Evolutionary conservation across 2,329 filamentous ascomycete species (phyloP).

Genomic region (Karstenula rhodostoma): DNA sequence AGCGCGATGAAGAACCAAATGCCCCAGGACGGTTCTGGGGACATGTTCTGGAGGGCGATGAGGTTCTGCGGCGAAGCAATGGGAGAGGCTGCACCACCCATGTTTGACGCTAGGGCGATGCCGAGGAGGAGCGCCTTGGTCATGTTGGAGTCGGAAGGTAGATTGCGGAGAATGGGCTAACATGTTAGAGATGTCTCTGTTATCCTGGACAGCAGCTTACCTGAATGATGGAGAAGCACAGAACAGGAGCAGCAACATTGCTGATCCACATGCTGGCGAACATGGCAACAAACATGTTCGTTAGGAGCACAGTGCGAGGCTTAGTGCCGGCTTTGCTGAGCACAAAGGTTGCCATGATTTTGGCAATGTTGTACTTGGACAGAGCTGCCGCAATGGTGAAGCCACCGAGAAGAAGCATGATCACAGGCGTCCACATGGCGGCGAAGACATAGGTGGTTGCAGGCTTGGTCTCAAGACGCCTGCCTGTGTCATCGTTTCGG

Average conservation of each 20-base stretch:
- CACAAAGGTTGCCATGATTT: conserved; percentile 94
- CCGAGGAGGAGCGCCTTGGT: conserved; percentile 94
- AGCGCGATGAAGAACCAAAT: conserved; percentile 97
- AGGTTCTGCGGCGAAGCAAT: conserved; percentile 98
- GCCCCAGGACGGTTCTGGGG: conserved; percentile 88
- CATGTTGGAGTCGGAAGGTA: conserved; percentile 89
- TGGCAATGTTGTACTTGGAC: conserved; percentile 97
- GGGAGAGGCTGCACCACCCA: conserved; percentile 94
- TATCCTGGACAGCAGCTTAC: conserved; percentile 53
- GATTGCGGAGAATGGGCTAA: conserved; percentile 92
- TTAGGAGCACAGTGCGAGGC: conserved; percentile 87
- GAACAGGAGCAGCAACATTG: conserved; percentile 94
- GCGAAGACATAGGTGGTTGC: conserved; percentile 87
- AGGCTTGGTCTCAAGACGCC: conserved; percentile 77
- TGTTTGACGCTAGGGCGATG: conserved; percentile 93
- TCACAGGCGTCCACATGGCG: conserved; percentile 99
- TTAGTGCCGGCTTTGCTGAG: conserved; percentile 94
- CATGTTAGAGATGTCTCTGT: conserved; percentile 17
- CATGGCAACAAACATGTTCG: conserved; percentile 98
- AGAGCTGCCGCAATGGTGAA: conserved; percentile 95
- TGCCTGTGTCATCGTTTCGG: conserved; percentile 74
- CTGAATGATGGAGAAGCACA: conserved; percentile 98
- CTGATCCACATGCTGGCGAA: conserved; percentile 99
- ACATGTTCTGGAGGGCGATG: conserved; percentile 95
- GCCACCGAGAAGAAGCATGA: conserved; percentile 95